A percentile compares a stretch with the other conserved stretches of the same genome.
Conservation (phyloP, 2,329 filamentous ascomycete species). For the Tolypocladium pustulatum region DNA sequence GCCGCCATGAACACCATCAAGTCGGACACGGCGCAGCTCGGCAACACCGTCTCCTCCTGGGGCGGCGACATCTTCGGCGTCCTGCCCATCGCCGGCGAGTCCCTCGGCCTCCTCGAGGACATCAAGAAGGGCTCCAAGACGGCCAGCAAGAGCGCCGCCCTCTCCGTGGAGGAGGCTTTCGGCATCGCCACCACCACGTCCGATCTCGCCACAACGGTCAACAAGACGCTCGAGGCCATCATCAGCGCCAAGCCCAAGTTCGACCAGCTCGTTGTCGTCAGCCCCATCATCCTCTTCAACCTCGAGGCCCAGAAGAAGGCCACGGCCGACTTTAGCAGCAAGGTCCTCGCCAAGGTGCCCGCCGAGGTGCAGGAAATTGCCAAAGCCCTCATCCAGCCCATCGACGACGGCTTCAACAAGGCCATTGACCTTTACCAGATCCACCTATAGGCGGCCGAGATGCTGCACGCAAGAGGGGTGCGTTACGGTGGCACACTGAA, state of each 20-base stretch:
- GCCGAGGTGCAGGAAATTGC: slow-evolving; percentile 19
- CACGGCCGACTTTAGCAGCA: slow-evolving; percentile 24
- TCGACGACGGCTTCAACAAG: slow-evolving; percentile 25
- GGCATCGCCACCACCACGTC: slow-evolving; percentile 25
- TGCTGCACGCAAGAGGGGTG: neutral
- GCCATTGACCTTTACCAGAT: slow-evolving; percentile 22
- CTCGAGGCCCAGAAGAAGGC: slow-evolving; percentile 29
- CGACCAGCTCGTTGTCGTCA: slow-evolving; percentile 29
- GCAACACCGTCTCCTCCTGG: slow-evolving; percentile 24
- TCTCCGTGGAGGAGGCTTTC: slow-evolving; percentile 27
- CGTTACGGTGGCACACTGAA: neutral
- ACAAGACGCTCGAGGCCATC: slow-evolving; percentile 26
- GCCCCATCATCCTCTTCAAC: slow-evolving; percentile 30
- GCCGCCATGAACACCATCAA: slow-evolving; percentile 23
- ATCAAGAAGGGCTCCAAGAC: slow-evolving; percentile 27
- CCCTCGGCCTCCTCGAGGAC: slow-evolving; percentile 24
- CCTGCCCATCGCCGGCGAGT: slow-evolving; percentile 28
- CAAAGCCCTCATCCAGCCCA: slow-evolving; percentile 21
- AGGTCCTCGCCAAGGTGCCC: slow-evolving; percentile 30
- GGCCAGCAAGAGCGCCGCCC: slow-evolving; percentile 24
- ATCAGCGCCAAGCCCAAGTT: slow-evolving; percentile 32
- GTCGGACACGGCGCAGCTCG: slow-evolving; percentile 20
- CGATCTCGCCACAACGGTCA: slow-evolving; percentile 24
- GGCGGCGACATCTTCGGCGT: slow-evolving; percentile 25
- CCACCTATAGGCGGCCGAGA: neutral